phyloP scores from a whole-genome alignment of 306 rosid species.

The Psophocarpus tetragonolobus region DNA sequence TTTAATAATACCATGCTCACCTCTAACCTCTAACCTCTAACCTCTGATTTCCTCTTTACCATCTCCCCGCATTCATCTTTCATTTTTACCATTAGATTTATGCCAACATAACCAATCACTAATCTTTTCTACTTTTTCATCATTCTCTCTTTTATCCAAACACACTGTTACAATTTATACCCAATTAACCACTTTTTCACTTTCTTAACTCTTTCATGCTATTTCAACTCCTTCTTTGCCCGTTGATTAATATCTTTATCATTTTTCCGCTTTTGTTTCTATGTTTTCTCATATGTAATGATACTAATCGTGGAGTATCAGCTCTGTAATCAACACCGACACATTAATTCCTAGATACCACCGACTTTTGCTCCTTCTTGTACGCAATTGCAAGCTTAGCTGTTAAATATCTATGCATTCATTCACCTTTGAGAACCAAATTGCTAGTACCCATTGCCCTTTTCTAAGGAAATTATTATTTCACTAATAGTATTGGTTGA shows the following conservation, averaged over 20 bases:
- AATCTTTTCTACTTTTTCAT: too few species aligned
- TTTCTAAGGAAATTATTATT: not conserved
- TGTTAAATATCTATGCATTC: not conserved
- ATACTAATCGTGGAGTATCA: not conserved
- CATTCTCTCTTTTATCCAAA: too few species aligned
- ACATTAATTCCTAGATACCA: not conserved
- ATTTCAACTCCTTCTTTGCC: not conserved
- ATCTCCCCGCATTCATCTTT: too few species aligned
- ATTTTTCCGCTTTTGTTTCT: not conserved
- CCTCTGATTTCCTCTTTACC: too few species aligned
- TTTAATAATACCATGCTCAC: too few species aligned
- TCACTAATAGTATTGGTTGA: not conserved
- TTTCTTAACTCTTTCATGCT: not conserved
- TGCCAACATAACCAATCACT: too few species aligned
- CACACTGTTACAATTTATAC: too few species aligned
- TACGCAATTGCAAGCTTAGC: not conserved
- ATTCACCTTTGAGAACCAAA: conserved; percentile 1
- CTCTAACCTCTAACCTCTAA: too few species aligned
- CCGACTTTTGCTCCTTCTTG: not conserved
- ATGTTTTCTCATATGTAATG: not conserved
- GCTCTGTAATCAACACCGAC: not conserved
- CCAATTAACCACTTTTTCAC: not conserved
- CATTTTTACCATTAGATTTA: too few species aligned
- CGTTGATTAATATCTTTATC: not conserved
- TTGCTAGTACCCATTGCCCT: not conserved